Base-by-base conservation (phyloP, 345 rosid genomes). In the Populus pruinosa region DNA sequence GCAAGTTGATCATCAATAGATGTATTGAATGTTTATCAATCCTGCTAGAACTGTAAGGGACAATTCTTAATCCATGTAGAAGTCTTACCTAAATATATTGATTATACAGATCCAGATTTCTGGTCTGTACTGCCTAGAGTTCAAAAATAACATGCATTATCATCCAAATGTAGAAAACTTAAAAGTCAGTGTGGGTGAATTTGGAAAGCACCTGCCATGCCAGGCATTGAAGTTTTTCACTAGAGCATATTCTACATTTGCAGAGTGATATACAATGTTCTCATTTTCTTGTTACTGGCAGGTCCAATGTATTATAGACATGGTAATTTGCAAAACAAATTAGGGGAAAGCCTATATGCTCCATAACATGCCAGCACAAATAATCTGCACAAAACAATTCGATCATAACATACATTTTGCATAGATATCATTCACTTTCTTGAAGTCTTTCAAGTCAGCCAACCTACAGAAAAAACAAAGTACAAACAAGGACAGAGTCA, bases 351-450 rank as follows among this genome's bases (percentile, higher is more conserved):
- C 8, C 50, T 53, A 1, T 35, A 23, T 68, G n/a, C 23, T 53
- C 29, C 73, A 49, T 36, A 18, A 21, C 25, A 78, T 36, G 35
- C 43, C 55, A 38, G 36, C 23, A 21, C 27, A 73, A 43, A 50
- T 38, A 56, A 11, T 64, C 69, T 25, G 25, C 10, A 33, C 9
- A 13, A 38, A 56, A 59, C 33, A 72, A 67, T 8, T 35, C 44
- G 63, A 43, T 9, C 11, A 4, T 41, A 76, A 90, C 98, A 91
- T 83, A 94, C 98, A 94, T 88, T 89, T 94, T 4, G 90, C 98
- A 80, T 94, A 93, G 75, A 96, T 90, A 84, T 92, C 99, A 41
- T 96, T 92, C 72, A 92, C 98, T 90, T 86, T 94, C 86, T 96
- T 90, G 91, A 96, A 92, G 90, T 92, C 97, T 64, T 81, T 86